Percentiles rank a stretch among this genome's conserved stretches.
These are phyloP conservation scores for Thalassiosira livingstoniorum DNA, from an alignment of 352 stramenopile species.

Conservation along the genomic window DNA sequence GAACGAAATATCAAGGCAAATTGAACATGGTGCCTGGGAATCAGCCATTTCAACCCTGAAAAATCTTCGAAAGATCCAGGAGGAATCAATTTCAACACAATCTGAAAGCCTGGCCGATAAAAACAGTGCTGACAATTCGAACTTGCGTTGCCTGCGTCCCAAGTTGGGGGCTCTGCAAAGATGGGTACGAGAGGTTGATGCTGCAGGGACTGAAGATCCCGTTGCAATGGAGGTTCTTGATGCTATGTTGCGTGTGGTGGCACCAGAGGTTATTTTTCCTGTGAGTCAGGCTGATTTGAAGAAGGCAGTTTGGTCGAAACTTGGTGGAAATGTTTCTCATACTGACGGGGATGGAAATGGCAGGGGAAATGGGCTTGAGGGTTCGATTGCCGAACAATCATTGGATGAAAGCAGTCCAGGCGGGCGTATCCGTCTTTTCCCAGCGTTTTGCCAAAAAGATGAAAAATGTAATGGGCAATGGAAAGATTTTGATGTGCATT, in stretches of 20 bases:
- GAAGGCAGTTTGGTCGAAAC: slow-evolving; percentile 29
- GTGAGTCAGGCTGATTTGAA: slow-evolving; percentile 21
- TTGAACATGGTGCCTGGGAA: slow-evolving; percentile 38
- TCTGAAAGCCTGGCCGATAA: not conserved
- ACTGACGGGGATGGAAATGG: slow-evolving; percentile 7
- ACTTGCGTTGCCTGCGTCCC: slow-evolving; percentile 13
- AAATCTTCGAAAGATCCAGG: slow-evolving; percentile 15
- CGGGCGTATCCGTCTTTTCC: slow-evolving; percentile 38
- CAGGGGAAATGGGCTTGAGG: not conserved
- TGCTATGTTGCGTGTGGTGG: slow-evolving; percentile 52
- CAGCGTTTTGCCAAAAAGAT: slow-evolving; percentile 2
- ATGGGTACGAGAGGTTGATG: slow-evolving; percentile 52
- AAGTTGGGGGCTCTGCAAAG: slow-evolving; percentile 52
- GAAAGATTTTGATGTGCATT: not conserved
- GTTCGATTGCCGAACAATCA: not conserved
- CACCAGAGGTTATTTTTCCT: slow-evolving; percentile 30
- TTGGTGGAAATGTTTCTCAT: slow-evolving; percentile 14
- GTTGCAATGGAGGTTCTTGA: slow-evolving; percentile 42
- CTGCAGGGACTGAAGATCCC: slow-evolving; percentile 38
- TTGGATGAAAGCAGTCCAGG: not conserved
- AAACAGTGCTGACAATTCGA: not conserved
- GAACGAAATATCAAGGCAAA: slow-evolving; percentile 36
- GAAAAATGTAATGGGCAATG: not conserved
- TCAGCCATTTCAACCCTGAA: slow-evolving; percentile 11
- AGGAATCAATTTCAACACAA: not conserved